Evolutionary conservation across 164 flowering plant genomes (phyloP), one percentile per base, ranked within the genome.

Genomic region (Vitis amurensis): DNA sequence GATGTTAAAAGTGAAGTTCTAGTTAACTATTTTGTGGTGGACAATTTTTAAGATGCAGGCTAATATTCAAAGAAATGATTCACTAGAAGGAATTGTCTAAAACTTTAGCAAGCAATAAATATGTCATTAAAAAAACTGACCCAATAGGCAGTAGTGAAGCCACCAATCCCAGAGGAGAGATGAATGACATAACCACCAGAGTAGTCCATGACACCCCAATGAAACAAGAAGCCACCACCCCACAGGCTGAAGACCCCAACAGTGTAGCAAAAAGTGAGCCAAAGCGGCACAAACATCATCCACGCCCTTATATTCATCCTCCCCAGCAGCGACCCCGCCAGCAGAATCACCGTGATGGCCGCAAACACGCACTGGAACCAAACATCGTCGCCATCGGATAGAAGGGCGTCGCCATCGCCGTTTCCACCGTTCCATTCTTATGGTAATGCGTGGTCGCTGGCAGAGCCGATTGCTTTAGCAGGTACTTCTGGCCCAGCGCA

Each of bases 351-450:
- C 47, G 64, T 31, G 48, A 61, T 61, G 11, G 64, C 64, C 44
- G 64, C 64, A 29, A 61, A 61, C 64, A 61, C 64, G 48, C 64
- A 29, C 64, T 61, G 64, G 64, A 61, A 61, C 64, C 64, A 61
- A 4, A 61, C 64, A 61, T 61, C 47, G 64, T 27, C 13, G 64
- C 64, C 64, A 61, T 61, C 64, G 64, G 64, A n/a, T 61, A 61
- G n/a, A 4, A 61, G 37, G 64, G 44, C 64, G 47, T n/a, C 48
- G 11, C 48, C 64, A 61, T 61, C 23, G 64, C 64, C 64, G 50
- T 61, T 31, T 61, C 64, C 44, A 61, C 2, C 4, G 3, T 61
- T 16, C 44, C 64, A 11, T 61, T 1, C 23, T 61, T 23, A 47
- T 61, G 8, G 64, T 61, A 61, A n/a, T 61, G 64, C 3, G 64